Evolutionary conservation across 768 basidiomycete species (phyloP).

Genomic region (Pholiota conissans): DNA sequence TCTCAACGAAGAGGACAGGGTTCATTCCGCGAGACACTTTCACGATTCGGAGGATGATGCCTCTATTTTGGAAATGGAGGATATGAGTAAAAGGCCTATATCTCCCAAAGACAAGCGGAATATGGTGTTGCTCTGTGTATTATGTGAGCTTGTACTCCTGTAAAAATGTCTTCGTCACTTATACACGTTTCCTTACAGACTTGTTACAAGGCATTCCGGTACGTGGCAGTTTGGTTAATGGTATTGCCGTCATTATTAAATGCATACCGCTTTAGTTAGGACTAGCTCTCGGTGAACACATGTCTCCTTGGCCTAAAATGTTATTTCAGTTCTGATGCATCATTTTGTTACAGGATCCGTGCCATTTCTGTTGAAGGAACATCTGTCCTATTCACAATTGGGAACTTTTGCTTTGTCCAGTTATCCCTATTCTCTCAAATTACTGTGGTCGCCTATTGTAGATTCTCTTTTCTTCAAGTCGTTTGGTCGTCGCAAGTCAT

Average conservation of each 20-base stretch:
- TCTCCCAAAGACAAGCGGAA: slow-evolving; percentile 79
- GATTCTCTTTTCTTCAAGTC: slow-evolving; percentile 84
- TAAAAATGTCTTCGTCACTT: slow-evolving; percentile 10
- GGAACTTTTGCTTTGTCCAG: slow-evolving; percentile 91
- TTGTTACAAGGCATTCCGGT: slow-evolving; percentile 91
- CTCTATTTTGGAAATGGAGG: slow-evolving; percentile 20
- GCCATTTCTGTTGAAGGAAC: slow-evolving; percentile 93
- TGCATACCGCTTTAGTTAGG: slow-evolving; percentile 54
- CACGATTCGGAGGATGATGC: slow-evolving; percentile 33
- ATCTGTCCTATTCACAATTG: slow-evolving; percentile 95
- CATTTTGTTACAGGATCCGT: slow-evolving; percentile 70
- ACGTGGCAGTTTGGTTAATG: slow-evolving; percentile 28
- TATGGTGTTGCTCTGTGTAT: slow-evolving; percentile 80
- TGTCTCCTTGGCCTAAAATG: not conserved
- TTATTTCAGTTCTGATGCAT: slow-evolving; percentile 3
- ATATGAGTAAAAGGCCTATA: slow-evolving; percentile 47
- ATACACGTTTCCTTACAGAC: slow-evolving; percentile 37
- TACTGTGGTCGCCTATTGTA: slow-evolving; percentile 97
- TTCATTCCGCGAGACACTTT: slow-evolving; percentile 43
- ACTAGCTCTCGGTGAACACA: slow-evolving; percentile 74
- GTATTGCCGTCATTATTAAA: slow-evolving; percentile 1
- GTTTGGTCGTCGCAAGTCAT: slow-evolving; percentile 93
- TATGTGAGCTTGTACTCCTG: slow-evolving; percentile 62
- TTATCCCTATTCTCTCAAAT: slow-evolving; percentile 95
- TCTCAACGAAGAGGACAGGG: slow-evolving; percentile 56